phyloP scores from a whole-genome alignment of 768 basidiomycete genomes.

The Mycena latifolia region DNA sequence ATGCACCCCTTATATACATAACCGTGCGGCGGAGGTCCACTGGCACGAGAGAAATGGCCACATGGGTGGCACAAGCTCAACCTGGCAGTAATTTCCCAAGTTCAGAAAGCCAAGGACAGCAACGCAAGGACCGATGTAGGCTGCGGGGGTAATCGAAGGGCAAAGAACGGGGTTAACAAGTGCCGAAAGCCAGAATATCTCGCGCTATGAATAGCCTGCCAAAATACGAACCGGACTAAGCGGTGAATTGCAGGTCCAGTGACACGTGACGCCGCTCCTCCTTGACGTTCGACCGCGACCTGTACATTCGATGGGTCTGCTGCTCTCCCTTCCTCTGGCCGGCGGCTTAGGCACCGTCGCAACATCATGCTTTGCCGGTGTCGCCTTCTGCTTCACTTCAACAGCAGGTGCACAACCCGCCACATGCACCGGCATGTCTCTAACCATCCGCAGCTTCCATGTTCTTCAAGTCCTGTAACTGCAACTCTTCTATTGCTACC shows the following conservation, averaged over 20 bases:
- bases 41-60: conserved; percentile 7
- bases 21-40: neutral
- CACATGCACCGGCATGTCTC: conserved; percentile 22
- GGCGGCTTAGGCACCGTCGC: conserved; percentile 79
- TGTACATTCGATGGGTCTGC: conserved; percentile 68
- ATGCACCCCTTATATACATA: conserved; percentile 8
- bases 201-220: neutral
- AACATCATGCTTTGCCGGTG: conserved; percentile 84
- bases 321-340: conserved; percentile 79
- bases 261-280: neutral
- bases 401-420: conserved; percentile 73
- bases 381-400: conserved; percentile 90
- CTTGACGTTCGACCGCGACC: too few species aligned
- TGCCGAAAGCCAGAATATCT: neutral
- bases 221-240: neutral
- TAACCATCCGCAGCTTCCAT: conserved; percentile 76
- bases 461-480: conserved; percentile 99
- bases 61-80: conserved; percentile 9
- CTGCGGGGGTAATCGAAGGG: conserved; percentile 14
- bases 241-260: neutral
- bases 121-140: conserved; percentile 8
- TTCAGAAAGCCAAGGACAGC: neutral
- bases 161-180: neutral
- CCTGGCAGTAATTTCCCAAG: conserved; percentile 15
- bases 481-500: conserved; percentile 98